Conservation (phyloP, 352 stramenopile genomes). For the Pythium volutum region DNA sequence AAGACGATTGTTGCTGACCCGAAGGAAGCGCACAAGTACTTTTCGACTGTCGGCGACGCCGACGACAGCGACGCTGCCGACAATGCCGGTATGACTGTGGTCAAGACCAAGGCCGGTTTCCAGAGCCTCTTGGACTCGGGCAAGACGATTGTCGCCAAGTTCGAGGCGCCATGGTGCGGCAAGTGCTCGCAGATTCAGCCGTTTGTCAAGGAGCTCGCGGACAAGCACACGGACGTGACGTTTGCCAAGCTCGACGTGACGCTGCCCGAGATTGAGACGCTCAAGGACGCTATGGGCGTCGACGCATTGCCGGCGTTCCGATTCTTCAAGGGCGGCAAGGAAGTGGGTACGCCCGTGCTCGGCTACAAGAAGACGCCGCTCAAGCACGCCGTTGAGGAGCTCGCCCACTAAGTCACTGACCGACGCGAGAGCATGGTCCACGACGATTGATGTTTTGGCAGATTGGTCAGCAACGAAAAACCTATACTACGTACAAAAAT, state of each 20-base stretch:
- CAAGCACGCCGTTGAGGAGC: constrained; percentile 65
- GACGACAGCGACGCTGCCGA: constrained; percentile 33
- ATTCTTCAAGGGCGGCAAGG: constrained; percentile 83
- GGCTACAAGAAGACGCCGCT: constrained; percentile 86
- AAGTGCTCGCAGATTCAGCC: constrained; percentile 84
- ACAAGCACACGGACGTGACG: constrained; percentile 60
- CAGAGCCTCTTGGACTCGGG: constrained; percentile 57
- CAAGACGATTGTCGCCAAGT: constrained; percentile 76
- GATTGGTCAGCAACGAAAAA: not conserved
- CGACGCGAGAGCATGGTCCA: too few relatives aligned
- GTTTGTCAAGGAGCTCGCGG: constrained; percentile 66
- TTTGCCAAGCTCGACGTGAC: constrained; percentile 82
- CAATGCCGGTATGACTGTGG: constrained; percentile 37
- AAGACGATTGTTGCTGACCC: constrained; percentile 89
- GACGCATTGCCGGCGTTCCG: constrained; percentile 80
- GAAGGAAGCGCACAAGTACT: constrained; percentile 82
- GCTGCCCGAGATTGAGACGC: constrained; percentile 57
- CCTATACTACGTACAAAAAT: not conserved
- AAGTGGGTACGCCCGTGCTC: constrained; percentile 63
- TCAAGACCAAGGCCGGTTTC: constrained; percentile 66
- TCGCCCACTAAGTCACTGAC: constrained; percentile 26
- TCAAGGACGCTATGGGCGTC: constrained; percentile 75
- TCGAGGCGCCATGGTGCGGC: constrained; percentile 85
- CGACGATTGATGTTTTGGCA: too few relatives aligned
- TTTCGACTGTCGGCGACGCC: constrained; percentile 60